Evolutionary conservation across 2,329 filamentous ascomycete genomes (phyloP).

Genomic region (Colletotrichum paranaense): DNA sequence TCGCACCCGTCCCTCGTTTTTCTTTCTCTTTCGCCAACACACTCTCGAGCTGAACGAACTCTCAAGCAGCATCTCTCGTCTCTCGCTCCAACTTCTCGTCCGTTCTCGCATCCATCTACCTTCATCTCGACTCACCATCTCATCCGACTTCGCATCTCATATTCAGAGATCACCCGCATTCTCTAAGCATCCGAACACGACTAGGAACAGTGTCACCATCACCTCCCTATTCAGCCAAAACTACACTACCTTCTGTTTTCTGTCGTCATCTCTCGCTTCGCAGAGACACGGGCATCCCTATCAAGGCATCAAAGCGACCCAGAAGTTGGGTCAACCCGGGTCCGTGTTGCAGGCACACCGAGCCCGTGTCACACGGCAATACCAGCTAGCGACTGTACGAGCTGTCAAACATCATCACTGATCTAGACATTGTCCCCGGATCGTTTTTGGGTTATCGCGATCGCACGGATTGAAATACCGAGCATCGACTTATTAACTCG

Average conservation of each 20-base stretch:
- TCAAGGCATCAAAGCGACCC: slow-evolving; percentile 15
- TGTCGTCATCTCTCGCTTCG: slow-evolving; percentile 1
- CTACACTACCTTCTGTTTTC: slow-evolving; percentile 15
- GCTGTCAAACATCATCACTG: neutral
- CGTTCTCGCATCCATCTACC: neutral
- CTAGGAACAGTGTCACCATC: slow-evolving; percentile 23
- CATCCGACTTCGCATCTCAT: slow-evolving; percentile 2
- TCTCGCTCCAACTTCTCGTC: slow-evolving; percentile 2
- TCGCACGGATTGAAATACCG: slow-evolving; percentile 1
- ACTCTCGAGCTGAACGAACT: neutral
- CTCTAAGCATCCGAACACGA: neutral
- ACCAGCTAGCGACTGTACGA: neutral
- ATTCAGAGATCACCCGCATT: slow-evolving; percentile 3
- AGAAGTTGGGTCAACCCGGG: slow-evolving; percentile 30
- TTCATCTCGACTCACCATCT: neutral
- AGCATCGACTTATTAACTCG: neutral
- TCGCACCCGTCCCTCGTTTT: neutral
- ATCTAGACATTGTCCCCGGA: neutral
- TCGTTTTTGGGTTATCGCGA: neutral
- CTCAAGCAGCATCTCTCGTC: neutral
- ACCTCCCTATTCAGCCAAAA: neutral
- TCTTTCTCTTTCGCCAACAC: neutral
- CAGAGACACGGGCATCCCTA: slow-evolving; percentile 4
- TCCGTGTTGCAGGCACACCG: slow-evolving; percentile 30
- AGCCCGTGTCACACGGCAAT: slow-evolving; percentile 21